Evolutionary conservation across 331 rosid species (phyloP), one percentile per base, ranked within the genome.

Genomic region (Malus hybrid): DNA sequence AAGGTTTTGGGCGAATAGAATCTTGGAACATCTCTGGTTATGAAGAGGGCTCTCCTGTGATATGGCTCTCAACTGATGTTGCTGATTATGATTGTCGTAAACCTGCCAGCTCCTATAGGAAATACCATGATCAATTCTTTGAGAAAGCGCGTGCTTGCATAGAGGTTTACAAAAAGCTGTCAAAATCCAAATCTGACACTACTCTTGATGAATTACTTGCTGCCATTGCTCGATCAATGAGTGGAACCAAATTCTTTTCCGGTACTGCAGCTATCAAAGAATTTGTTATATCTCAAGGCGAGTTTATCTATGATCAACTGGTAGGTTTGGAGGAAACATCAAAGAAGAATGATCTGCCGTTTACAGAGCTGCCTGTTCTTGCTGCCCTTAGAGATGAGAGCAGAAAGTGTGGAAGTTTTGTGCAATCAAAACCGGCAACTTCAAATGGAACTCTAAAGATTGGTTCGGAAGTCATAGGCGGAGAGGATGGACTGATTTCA

Each of bases 21-120:
- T 29, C 90, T 1, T 94, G 99, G 99, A 82, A 87, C 27, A 90
- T 94, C 76, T 94, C 97, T 34, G 99, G 99, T 54, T 94, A 92
- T 46, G 99, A 92, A 75, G 97, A 94, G 65, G 96, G 97, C 70
- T 68, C 77, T 73, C 97, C 97, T 1, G 92, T 91, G 60, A 65
- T 94, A 61, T 94, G 99, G 99, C 78, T 94, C 55, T 88, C 97
- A 33, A 94, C 99, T 57, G 96, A 90, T 5, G 11, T 88, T 66
- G 96, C 92, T 71, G 97, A 90, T 82, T 94, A 92, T 76, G 81
- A 78, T 46, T 94, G 99, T 78, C 73, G 73, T 67, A 92, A 90
- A 77, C 90, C 99, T 22, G 92, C 93, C 24, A 34, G 86, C 60
- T 64, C 75, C 67, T 94, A 90, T 89, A 94, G 88, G 85, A 94